Percentiles rank a stretch among this genome's conserved stretches.
Evolutionary conservation across 1,284 basidiomycete genomes (phyloP).

Genomic region (Trametes polyzona): DNA sequence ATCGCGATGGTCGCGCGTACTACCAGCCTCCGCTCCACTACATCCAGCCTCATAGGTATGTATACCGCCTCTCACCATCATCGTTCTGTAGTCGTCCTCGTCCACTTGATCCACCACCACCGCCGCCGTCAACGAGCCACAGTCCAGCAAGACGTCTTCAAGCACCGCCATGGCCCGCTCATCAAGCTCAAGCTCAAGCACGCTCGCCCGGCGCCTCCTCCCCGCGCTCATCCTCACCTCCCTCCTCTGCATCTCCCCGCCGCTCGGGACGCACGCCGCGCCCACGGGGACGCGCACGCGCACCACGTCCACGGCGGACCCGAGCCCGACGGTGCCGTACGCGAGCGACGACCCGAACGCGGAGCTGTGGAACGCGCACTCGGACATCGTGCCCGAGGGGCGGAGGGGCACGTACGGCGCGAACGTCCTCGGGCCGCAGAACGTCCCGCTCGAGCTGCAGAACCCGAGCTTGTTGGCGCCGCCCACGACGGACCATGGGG

Average conservation of each 20-base stretch:
- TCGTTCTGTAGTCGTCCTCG: not conserved
- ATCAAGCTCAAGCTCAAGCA: not conserved
- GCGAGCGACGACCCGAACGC: slow-evolving; percentile 58
- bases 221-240: slow-evolving; percentile 8
- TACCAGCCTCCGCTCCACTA: not conserved
- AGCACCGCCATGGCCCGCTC: slow-evolving; percentile 9
- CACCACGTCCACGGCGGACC: not conserved
- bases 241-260: not conserved
- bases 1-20: not conserved
- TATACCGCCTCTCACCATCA: not conserved
- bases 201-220: slow-evolving; percentile 5
- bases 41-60: not conserved
- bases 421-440: slow-evolving; percentile 58
- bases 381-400: slow-evolving; percentile 37
- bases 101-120: not conserved
- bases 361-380: slow-evolving; percentile 41
- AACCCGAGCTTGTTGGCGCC: slow-evolving; percentile 68
- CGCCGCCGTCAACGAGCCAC: no score
- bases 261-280: not conserved
- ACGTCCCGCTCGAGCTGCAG: slow-evolving; percentile 54
- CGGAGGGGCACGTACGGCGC: slow-evolving; percentile 52
- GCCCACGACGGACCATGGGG: slow-evolving; percentile 68
- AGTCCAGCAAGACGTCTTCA: not conserved
- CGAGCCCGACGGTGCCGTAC: slow-evolving; percentile 45
- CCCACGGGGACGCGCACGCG: slow-evolving; percentile 7